phyloP scores from a whole-genome alignment of 805 yeast species.

The Torulaspora indica region DNA sequence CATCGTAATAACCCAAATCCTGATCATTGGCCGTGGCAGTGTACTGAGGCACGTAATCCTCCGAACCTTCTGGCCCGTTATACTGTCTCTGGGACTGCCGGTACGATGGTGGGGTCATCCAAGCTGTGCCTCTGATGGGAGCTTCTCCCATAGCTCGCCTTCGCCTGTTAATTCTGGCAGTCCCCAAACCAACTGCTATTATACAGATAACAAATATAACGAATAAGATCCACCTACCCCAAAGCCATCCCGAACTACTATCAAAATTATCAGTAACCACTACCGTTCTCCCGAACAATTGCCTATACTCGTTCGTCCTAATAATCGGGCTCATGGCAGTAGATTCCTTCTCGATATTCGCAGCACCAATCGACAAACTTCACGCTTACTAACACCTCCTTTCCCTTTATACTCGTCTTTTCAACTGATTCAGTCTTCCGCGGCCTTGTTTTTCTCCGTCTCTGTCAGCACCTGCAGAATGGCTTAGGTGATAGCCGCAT shows the following conservation, averaged over 20 bases:
- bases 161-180: conserved; percentile 40
- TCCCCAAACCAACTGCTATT: conserved; percentile 8
- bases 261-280: neutral
- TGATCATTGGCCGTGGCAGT: conserved; percentile 60
- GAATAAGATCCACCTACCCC: conserved; percentile 36
- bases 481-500: conserved; percentile 4
- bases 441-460: conserved; percentile 2
- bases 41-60: conserved; percentile 63
- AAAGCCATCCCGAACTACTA: conserved; percentile 15
- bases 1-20: conserved; percentile 77
- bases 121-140: conserved; percentile 72
- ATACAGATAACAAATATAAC: conserved; percentile 17
- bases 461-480: neutral
- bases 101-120: conserved; percentile 86
- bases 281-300: neutral
- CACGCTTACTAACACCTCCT: neutral
- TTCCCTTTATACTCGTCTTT: neutral
- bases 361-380: neutral
- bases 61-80: conserved; percentile 33
- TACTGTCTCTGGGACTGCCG: conserved; percentile 59
- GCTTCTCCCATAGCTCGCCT: conserved; percentile 43
- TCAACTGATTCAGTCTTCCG: neutral
- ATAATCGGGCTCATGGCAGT: conserved; percentile 9
- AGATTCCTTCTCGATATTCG: neutral
- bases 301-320: neutral